Evolutionary conservation across 2,329 filamentous ascomycete species (phyloP).

Genomic region (Colletotrichum kahawae): DNA sequence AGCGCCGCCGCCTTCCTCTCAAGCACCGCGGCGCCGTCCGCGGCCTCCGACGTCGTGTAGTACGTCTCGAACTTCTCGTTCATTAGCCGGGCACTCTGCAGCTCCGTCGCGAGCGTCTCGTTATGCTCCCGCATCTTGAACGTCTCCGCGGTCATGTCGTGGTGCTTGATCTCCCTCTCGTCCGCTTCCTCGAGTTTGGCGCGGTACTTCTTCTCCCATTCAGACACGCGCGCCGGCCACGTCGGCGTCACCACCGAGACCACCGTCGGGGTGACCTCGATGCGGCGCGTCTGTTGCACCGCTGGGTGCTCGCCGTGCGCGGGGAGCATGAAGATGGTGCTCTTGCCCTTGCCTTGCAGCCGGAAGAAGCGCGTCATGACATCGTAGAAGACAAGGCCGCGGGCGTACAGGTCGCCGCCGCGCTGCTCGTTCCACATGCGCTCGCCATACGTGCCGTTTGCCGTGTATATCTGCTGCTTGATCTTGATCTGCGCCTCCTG

Average conservation of each 20-base stretch:
- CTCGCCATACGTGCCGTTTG: slow-evolving; percentile 47
- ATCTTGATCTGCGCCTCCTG: slow-evolving; percentile 45
- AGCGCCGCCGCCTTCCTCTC: neutral
- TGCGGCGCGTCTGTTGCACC: slow-evolving; percentile 43
- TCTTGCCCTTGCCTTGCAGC: slow-evolving; percentile 46
- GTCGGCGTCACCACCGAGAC: slow-evolving; percentile 30
- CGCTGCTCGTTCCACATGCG: slow-evolving; percentile 33
- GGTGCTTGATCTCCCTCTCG: neutral
- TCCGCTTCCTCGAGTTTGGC: slow-evolving; percentile 26
- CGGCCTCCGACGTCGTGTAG: neutral
- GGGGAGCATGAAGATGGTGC: slow-evolving; percentile 59
- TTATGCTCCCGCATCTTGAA: slow-evolving; percentile 15
- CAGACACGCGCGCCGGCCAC: slow-evolving; percentile 36
- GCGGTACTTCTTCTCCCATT: slow-evolving; percentile 30
- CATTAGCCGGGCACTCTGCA: neutral
- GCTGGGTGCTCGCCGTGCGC: slow-evolving; percentile 52
- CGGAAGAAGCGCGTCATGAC: slow-evolving; percentile 58
- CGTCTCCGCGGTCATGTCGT: slow-evolving; percentile 23
- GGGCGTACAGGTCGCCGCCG: slow-evolving; percentile 35
- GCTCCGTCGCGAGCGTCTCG: slow-evolving; percentile 7
- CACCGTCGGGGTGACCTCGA: slow-evolving; percentile 49
- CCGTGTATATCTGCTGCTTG: slow-evolving; percentile 36
- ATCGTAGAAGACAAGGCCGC: slow-evolving; percentile 54
- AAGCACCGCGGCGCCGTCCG: neutral
- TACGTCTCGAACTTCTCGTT: slow-evolving; percentile 14